phyloP scores from a whole-genome alignment of 345 rosid genomes.

The Linum trigynum region DNA sequence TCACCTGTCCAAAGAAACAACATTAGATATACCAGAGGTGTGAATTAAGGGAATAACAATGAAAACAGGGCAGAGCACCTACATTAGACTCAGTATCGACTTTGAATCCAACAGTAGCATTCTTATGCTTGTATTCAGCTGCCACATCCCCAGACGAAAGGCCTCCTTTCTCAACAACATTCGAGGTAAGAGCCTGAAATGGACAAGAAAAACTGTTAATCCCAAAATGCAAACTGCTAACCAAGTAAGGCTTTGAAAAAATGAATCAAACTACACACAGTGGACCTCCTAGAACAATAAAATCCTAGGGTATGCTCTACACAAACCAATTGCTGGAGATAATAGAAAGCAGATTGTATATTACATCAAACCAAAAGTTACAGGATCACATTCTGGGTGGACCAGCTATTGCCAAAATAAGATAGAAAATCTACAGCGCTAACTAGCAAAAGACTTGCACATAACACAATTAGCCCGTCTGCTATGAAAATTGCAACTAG shows the following conservation, averaged over 20 bases:
- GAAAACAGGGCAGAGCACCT: conserved; percentile 1
- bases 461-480: neutral
- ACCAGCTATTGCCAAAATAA: neutral
- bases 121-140: conserved; percentile 26
- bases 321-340: neutral
- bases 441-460: neutral
- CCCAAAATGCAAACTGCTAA: neutral
- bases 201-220: neutral
- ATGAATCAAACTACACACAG: neutral
- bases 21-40: conserved; percentile 5
- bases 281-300: neutral
- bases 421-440: neutral
- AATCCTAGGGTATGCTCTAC: neutral
- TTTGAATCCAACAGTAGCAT: conserved; percentile 30
- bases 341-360: neutral
- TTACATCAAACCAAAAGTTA: neutral
- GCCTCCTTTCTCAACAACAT: conserved; percentile 33
- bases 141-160: conserved; percentile 36
- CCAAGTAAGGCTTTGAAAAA: neutral
- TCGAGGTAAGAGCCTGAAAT: conserved; percentile 30
- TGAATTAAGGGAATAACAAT: neutral
- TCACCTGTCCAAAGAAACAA: conserved; percentile 21
- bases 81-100: conserved; percentile 40
- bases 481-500: neutral
- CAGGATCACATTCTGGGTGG: neutral